Conservation (phyloP, 495 filamentous ascomycete species). For the Niebla homalea region DNA sequence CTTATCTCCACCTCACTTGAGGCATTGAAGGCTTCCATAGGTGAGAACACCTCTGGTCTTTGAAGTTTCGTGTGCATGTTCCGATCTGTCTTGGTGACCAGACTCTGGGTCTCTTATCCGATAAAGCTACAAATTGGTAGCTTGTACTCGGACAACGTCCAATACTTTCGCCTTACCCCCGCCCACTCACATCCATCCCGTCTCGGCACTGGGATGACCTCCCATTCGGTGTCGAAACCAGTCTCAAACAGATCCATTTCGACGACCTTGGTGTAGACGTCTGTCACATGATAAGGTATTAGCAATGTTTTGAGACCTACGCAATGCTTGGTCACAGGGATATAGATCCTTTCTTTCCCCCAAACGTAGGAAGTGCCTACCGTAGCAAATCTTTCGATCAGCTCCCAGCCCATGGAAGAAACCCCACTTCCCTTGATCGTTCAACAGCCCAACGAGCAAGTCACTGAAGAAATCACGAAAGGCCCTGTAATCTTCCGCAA, state of each 20-base stretch:
- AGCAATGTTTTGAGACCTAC: no score
- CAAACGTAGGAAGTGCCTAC: no score
- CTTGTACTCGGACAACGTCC: slow-evolving; percentile 64
- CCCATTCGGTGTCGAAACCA: slow-evolving; percentile 82
- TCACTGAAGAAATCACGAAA: slow-evolving; percentile 82
- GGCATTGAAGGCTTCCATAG: no score
- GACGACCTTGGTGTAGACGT: slow-evolving; percentile 85
- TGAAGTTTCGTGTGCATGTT: no score
- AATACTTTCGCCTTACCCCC: slow-evolving; percentile 77
- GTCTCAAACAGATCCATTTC: slow-evolving; percentile 89
- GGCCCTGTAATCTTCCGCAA: slow-evolving; percentile 81
- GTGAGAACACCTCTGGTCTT: no score
- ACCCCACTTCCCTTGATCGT: slow-evolving; percentile 52
- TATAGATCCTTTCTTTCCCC: no score
- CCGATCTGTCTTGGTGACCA: no score
- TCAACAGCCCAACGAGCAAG: slow-evolving; percentile 62
- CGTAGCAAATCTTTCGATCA: slow-evolving; percentile 82
- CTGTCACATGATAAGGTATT: no score
- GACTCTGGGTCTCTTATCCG: neutral
- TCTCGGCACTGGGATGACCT: slow-evolving; percentile 57
- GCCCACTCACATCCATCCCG: slow-evolving; percentile 57
- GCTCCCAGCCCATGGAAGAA: slow-evolving; percentile 97
- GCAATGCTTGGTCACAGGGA: no score
- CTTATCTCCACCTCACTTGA: no score
- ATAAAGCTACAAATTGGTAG: slow-evolving; percentile 36